Conservation (phyloP, 2,329 filamentous ascomycete genomes). For the Exophiala xenobiotica region DNA sequence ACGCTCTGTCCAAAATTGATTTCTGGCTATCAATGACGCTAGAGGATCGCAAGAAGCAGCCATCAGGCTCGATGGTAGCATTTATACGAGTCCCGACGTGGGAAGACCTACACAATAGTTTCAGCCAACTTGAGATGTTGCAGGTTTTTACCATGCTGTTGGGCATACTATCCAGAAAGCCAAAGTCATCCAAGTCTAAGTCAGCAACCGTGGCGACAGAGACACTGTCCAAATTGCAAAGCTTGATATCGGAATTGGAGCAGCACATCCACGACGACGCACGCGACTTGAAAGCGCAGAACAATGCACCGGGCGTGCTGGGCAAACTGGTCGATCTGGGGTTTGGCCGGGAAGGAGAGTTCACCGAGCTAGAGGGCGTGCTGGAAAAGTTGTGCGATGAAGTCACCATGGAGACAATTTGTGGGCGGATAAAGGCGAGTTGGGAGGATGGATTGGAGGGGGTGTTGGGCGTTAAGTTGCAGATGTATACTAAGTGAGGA, state of each 20-base stretch:
- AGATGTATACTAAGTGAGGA: conserved; percentile 2
- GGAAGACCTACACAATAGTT: conserved; percentile 42
- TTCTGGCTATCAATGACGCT: conserved; percentile 7
- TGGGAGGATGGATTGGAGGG: conserved; percentile 48
- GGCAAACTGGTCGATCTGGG: conserved; percentile 43
- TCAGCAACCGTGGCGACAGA: conserved; percentile 5
- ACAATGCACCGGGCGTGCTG: conserved; percentile 44
- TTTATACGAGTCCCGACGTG: conserved; percentile 38
- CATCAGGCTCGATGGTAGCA: conserved; percentile 1
- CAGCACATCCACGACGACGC: conserved; percentile 39
- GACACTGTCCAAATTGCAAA: conserved; percentile 8
- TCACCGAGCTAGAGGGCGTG: conserved; percentile 20
- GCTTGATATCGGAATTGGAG: conserved; percentile 22
- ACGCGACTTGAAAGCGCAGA: conserved; percentile 38
- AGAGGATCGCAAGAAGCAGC: neutral
- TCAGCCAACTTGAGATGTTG: conserved; percentile 42
- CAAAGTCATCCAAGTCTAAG: conserved; percentile 14
- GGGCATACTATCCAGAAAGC: conserved; percentile 15
- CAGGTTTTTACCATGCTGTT: conserved; percentile 40
- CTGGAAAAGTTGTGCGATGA: conserved; percentile 40
- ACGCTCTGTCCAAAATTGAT: conserved; percentile 8
- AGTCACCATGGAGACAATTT: conserved; percentile 43
- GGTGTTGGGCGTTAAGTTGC: conserved; percentile 33
- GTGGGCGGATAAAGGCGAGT: conserved; percentile 47
- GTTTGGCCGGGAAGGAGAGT: conserved; percentile 30